These are phyloP conservation scores for Claviceps sp. DNA, from an alignment of 2,329 filamentous ascomycete genomes.

Conservation along the genomic window DNA sequence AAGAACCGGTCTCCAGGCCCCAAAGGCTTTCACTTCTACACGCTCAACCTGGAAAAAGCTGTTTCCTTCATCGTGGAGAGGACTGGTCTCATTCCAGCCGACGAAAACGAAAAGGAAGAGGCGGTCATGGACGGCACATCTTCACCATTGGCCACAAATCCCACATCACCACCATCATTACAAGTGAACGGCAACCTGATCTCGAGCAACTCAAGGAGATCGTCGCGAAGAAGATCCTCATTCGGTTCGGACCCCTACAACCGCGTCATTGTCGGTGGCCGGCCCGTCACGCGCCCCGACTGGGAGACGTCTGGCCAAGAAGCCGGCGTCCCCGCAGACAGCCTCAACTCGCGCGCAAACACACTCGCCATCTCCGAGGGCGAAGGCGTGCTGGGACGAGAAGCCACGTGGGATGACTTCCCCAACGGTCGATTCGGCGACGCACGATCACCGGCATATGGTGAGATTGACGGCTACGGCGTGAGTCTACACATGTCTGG, in stretches of 20 bases:
- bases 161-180: slow-evolving; percentile 15
- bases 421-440: slow-evolving; percentile 95
- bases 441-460: slow-evolving; percentile 82
- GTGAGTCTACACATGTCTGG: slow-evolving; percentile 87
- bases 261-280: slow-evolving; percentile 65
- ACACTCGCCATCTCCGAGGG: slow-evolving; percentile 91
- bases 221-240: slow-evolving; percentile 55
- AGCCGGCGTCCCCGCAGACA: slow-evolving; percentile 60
- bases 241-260: slow-evolving; percentile 79
- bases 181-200: slow-evolving; percentile 36
- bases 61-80: slow-evolving; percentile 86
- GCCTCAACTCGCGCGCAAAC: slow-evolving; percentile 66
- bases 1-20: slow-evolving; percentile 44
- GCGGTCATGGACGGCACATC: slow-evolving; percentile 33
- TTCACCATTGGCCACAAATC: slow-evolving; percentile 2
- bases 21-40: slow-evolving; percentile 93
- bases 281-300: slow-evolving; percentile 43
- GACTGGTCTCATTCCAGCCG: slow-evolving; percentile 64
- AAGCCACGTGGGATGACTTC: slow-evolving; percentile 98
- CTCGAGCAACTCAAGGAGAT: slow-evolving; percentile 20
- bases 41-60: slow-evolving; percentile 88
- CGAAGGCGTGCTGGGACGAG: slow-evolving; percentile 73
- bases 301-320: slow-evolving; percentile 65
- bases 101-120: slow-evolving; percentile 34
- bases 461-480: slow-evolving; percentile 95